Percentiles rank a stretch among this genome's conserved stretches.
Evolutionary conservation across 768 basidiomycete species (phyloP).

Genomic region (Hypholoma sublateritium): DNA sequence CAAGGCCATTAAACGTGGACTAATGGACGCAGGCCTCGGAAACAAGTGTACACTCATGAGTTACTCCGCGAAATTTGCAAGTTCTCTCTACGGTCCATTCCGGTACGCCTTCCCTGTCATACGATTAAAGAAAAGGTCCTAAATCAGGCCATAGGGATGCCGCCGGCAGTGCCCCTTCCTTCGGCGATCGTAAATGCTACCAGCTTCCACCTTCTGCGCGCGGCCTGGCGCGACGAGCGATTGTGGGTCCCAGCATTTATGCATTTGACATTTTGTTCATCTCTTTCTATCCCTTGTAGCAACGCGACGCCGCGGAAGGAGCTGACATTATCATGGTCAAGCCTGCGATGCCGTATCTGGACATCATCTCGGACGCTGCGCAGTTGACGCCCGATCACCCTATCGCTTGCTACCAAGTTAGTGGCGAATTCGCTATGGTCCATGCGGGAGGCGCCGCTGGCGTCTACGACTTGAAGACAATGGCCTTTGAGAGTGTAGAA

Average conservation of each 20-base stretch:
- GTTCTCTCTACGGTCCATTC: conserved; percentile 94
- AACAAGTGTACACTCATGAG: conserved; percentile 94
- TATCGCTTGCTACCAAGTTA: conserved; percentile 96
- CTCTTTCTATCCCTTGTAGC: conserved; percentile 40
- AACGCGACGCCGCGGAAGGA: conserved; percentile 86
- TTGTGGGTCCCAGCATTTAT: conserved; percentile 53
- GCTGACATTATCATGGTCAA: conserved; percentile 99
- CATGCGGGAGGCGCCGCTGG: conserved; percentile 91
- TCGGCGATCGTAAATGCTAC: conserved; percentile 97
- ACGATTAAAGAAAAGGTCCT: neutral
- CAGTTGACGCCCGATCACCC: conserved; percentile 83
- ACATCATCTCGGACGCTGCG: conserved; percentile 89
- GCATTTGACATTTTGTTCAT: neutral
- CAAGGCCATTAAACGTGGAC: conserved; percentile 78
- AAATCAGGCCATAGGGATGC: conserved; percentile 65
- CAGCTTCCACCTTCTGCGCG: conserved; percentile 89
- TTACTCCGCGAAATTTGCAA: conserved; percentile 98
- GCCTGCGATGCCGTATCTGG: conserved; percentile 93
- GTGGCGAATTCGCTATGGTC: conserved; percentile 97
- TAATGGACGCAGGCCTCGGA: conserved; percentile 82
- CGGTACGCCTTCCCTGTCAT: conserved; percentile 45
- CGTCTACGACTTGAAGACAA: conserved; percentile 86
- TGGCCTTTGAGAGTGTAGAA: conserved; percentile 94
- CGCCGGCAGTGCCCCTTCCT: conserved; percentile 94
- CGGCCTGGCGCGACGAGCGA: conserved; percentile 90